Conservation (phyloP, 805 yeast species). For the Tetrapisispora nanseiensis region DNA sequence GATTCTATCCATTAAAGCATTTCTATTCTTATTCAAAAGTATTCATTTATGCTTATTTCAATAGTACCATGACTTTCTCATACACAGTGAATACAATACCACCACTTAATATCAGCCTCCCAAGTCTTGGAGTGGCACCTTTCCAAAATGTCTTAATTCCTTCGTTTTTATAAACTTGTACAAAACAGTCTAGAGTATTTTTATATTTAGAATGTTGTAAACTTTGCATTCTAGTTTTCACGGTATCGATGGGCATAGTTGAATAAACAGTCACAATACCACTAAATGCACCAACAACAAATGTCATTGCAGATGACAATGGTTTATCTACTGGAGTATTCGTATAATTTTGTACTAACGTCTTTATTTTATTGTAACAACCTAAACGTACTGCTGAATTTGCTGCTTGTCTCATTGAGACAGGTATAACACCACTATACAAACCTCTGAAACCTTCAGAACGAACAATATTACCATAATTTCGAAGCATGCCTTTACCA, state of each 20-base stretch:
- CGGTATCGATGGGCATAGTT: conserved; percentile 93
- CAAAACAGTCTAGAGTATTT: conserved; percentile 76
- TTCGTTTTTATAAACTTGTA: conserved; percentile 69
- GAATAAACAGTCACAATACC: conserved; percentile 84
- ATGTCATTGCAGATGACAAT: conserved; percentile 68
- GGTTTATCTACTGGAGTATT: conserved; percentile 62
- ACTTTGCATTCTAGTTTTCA: conserved; percentile 95
- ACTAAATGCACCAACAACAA: conserved; percentile 81
- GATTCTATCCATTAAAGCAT: too few species aligned
- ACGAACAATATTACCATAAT: conserved; percentile 39
- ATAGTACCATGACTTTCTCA: conserved; percentile 64
- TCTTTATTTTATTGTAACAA: conserved; percentile 80
- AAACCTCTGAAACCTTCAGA: conserved; percentile 80
- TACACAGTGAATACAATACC: conserved; percentile 96
- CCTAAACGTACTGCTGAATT: conserved; percentile 93
- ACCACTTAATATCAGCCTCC: conserved; percentile 85
- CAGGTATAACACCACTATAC: conserved; percentile 86
- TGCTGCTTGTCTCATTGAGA: conserved; percentile 90
- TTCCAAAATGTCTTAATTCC: conserved; percentile 92
- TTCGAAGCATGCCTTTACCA: conserved; percentile 44
- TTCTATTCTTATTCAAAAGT: not conserved
- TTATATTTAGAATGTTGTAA: conserved; percentile 66
- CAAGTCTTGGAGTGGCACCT: conserved; percentile 95
- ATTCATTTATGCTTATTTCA: conserved; percentile 8
- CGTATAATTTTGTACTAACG: conserved; percentile 60